Evolutionary conservation across 2,329 filamentous ascomycete genomes (phyloP), one percentile per base, ranked within the genome.

Genomic region (Aspergillus caelatus): DNA sequence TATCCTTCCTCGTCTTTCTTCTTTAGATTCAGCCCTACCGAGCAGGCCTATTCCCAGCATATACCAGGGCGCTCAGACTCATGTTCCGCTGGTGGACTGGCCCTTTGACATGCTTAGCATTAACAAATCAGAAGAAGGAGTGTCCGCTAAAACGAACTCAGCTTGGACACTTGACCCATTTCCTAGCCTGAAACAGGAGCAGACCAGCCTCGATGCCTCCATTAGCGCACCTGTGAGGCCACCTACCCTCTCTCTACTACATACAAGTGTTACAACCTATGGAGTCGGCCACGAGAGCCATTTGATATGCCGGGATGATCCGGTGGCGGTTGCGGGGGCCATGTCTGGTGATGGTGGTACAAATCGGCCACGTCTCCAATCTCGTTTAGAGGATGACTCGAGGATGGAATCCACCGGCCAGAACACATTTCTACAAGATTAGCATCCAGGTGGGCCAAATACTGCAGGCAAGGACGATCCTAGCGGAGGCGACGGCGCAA

Each of bases 91-190:
- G n/a, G 72, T 77, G n/a, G 67, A 71, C 34, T 36, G 34, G 34
- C 12, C 34, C 12, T 36, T 14, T 36, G 3, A 36, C 34, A 36
- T 3, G 34, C 2, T 12, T 8, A 14, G 34, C 12, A 77, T 78
- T 59, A 72, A 69, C 48, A 78, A 74, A 64, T 36, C 71, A 1
- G 30, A 32, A 10, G 30, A 32, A 32, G 1, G 30, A 1, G 63
- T 76, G 6, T 67, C 64, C 3, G 74, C 78, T 58, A 78, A 76
- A 62, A 74, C 71, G 1, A 72, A 76, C 1, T 72, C 75, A 14
- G 74, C 72, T 36, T 77, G 76, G 4, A 74, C 76, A 6, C 64
- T 79, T 14, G 76, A 79, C 62, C 70, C 74, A 1, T 79, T 74
- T 57, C 68, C 75, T 3, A 67, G 66, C 34, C 68, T 75, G n/a